A percentile compares a stretch with the other conserved stretches of the same genome.
Conservation (phyloP, 2,329 filamentous ascomycete species). For the Tothia fuscella region DNA sequence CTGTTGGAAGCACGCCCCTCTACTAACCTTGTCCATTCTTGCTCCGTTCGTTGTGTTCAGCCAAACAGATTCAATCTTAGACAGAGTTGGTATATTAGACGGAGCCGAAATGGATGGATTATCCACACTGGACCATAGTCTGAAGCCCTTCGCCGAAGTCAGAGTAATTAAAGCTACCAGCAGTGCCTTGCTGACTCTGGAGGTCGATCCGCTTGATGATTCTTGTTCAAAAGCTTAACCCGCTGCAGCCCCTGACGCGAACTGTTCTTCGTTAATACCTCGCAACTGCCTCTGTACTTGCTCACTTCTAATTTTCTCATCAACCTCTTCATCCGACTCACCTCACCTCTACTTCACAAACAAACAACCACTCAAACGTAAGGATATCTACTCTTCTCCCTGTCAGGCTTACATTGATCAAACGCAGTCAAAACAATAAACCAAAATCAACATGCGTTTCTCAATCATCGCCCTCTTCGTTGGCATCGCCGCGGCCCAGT, state of each 20-base stretch:
- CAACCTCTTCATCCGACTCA: neutral
- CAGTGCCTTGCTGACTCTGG: too few species aligned
- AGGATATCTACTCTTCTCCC: too few species aligned
- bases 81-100: neutral
- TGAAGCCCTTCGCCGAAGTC: neutral
- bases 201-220: too few species aligned
- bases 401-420: too few species aligned
- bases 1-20: neutral
- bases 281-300: neutral
- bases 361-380: neutral
- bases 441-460: neutral
- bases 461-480: neutral
- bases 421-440: too few species aligned
- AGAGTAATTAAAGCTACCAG: neutral
- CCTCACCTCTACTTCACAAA: neutral
- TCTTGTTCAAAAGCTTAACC: too few species aligned
- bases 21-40: too few species aligned
- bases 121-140: neutral
- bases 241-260: too few species aligned
- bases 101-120: neutral
- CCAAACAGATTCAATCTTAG: neutral
- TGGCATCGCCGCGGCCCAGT: constrained; percentile 1
- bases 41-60: neutral
- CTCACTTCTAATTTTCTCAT: neutral
- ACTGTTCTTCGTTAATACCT: neutral